Evolutionary conservation across 257 asterid genomes (phyloP).

Genomic region (Solanum okadae): DNA sequence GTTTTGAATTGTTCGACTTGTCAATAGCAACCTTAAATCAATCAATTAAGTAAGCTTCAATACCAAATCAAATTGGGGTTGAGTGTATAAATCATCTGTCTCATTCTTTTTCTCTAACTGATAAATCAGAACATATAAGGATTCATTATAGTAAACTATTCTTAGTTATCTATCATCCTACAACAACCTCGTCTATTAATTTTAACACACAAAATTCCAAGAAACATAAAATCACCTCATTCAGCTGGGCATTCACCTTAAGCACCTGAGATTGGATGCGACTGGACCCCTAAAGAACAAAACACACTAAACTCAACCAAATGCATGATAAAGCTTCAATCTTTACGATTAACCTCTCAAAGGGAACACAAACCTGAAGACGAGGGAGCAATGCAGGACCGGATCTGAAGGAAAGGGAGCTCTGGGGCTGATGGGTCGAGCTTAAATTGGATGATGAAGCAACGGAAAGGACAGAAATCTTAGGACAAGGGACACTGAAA

Average conservation of each 20-base stretch:
- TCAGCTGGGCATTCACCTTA: constrained; percentile 31
- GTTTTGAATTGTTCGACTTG: constrained; percentile 21
- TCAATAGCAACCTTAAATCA: constrained; percentile 25
- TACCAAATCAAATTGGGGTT: not conserved
- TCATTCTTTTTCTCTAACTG: not conserved
- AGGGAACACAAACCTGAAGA: constrained; percentile 1
- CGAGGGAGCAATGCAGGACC: constrained; percentile 6
- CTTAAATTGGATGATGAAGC: constrained; percentile 16
- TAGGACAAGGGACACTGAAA: constrained; percentile 35
- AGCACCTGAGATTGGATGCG: constrained; percentile 24
- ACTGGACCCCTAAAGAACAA: constrained; percentile 17
- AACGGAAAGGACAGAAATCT: constrained; percentile 20
- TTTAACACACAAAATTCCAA: not conserved
- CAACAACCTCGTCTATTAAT: not conserved
- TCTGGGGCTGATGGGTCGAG: constrained; percentile 2
- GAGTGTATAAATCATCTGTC: not conserved
- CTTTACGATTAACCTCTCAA: not conserved
- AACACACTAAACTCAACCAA: not conserved
- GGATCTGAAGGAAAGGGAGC: constrained; percentile 34
- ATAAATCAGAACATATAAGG: not conserved
- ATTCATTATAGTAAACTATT: not conserved
- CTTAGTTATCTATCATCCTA: not conserved
- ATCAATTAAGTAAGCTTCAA: not conserved
- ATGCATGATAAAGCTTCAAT: not conserved
- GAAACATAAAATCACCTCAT: constrained; percentile 20